Conservation (phyloP, 257 asterid genomes). For the Przewalskia tangutica region DNA sequence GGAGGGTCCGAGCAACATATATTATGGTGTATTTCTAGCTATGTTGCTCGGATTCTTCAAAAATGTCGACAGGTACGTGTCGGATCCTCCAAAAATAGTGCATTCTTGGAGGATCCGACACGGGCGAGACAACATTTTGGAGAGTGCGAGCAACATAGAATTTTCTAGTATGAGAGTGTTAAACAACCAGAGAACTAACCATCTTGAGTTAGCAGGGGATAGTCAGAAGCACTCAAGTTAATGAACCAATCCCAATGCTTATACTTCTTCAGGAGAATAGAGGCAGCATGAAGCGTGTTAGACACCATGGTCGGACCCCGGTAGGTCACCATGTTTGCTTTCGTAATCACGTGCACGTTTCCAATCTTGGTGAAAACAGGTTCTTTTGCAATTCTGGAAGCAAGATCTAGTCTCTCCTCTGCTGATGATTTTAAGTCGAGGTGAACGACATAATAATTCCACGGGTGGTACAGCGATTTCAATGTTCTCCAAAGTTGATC, state of each 20-base stretch:
- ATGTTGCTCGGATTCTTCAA: too few species aligned
- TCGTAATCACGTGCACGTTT: constrained; percentile 39
- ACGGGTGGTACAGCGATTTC: constrained; percentile 37
- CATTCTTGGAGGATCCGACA: too few species aligned
- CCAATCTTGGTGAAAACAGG: constrained; percentile 33
- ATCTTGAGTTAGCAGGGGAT: constrained; percentile 55
- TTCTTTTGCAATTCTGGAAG: constrained; percentile 28
- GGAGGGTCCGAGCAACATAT: background rate
- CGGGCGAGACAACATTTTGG: too few species aligned
- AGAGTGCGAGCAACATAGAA: too few species aligned
- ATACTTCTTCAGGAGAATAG: constrained; percentile 39
- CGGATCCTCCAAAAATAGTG: too few species aligned
- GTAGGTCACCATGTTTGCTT: constrained; percentile 57
- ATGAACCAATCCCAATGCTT: constrained; percentile 63
- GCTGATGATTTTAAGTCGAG: constrained; percentile 43
- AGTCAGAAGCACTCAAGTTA: constrained; percentile 52
- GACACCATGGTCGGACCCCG: constrained; percentile 64
- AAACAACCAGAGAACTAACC: constrained; percentile 24
- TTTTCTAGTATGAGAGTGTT: background rate
- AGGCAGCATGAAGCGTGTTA: constrained; percentile 51
- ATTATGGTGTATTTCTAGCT: too few species aligned
- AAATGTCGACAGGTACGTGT: too few species aligned
- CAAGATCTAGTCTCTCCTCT: constrained; percentile 45
- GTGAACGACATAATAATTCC: constrained; percentile 53
- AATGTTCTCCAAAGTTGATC: constrained; percentile 54